phyloP scores from a whole-genome alignment of 2,329 filamentous ascomycete species.

The Fonsecaea pedrosoi region DNA sequence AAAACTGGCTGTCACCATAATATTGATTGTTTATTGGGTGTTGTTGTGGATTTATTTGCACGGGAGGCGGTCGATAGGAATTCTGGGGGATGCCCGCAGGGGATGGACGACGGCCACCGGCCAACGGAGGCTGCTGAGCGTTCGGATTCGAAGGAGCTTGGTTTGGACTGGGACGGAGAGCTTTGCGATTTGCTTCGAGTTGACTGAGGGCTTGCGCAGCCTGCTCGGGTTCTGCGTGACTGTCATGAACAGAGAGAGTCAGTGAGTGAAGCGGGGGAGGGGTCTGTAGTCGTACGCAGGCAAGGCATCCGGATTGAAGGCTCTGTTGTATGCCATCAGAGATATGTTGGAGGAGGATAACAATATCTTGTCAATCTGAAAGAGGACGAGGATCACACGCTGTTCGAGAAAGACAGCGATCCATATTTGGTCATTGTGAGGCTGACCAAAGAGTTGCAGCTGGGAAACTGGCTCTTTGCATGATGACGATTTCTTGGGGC shows the following conservation, averaged over 20 bases:
- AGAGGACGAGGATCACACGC: background rate
- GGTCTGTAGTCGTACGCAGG: slow-evolving; percentile 71
- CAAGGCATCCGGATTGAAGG: slow-evolving; percentile 92
- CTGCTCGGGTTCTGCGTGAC: slow-evolving; percentile 76
- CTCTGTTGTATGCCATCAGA: slow-evolving; percentile 88
- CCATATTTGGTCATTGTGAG: slow-evolving; percentile 13
- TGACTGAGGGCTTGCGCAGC: slow-evolving; percentile 54
- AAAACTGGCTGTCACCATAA: slow-evolving; percentile 32
- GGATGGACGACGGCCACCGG: slow-evolving; percentile 33
- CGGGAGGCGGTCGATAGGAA: slow-evolving; percentile 29
- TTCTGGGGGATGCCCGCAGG: slow-evolving; percentile 37
- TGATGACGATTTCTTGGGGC: background rate
- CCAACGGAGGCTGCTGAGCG: slow-evolving; percentile 28
- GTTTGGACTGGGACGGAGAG: slow-evolving; percentile 34
- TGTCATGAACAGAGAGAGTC: slow-evolving; percentile 44
- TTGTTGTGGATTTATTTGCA: slow-evolving; percentile 33
- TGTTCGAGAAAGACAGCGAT: background rate
- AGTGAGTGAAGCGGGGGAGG: slow-evolving; percentile 23
- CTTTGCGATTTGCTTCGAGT: slow-evolving; percentile 37
- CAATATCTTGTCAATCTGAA: background rate
- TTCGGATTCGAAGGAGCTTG: slow-evolving; percentile 41
- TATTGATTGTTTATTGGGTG: slow-evolving; percentile 29
- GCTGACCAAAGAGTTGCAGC: slow-evolving; percentile 17
- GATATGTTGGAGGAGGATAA: background rate
- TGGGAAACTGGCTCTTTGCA: slow-evolving; percentile 7